Conservation (phyloP, 2,329 filamentous ascomycete species). For the Phaeosphaeria sp. region DNA sequence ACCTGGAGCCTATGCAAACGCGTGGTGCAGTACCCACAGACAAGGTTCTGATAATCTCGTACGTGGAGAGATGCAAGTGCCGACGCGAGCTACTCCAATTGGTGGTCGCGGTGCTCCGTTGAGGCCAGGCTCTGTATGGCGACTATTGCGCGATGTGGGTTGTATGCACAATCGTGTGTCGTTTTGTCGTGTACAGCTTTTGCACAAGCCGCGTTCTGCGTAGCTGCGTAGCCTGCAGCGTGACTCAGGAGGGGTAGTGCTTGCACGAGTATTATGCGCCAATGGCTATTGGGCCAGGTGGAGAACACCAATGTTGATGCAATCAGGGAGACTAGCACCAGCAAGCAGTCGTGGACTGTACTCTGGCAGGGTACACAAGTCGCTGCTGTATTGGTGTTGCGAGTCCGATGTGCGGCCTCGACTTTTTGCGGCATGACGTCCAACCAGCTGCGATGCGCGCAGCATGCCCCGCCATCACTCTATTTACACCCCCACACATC, state of each 20-base stretch:
- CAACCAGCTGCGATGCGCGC: neutral
- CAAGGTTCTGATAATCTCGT: constrained; percentile 23
- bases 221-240: constrained; percentile 20
- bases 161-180: constrained; percentile 34
- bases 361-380: constrained; percentile 3
- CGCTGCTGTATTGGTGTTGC: constrained; percentile 5
- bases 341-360: neutral
- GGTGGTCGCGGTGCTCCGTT: constrained; percentile 17
- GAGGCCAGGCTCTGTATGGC: constrained; percentile 21
- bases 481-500: neutral
- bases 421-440: constrained; percentile 21
- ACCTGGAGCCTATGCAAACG: constrained; percentile 26
- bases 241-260: constrained; percentile 39
- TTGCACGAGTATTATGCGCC: constrained; percentile 24
- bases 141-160: constrained; percentile 24
- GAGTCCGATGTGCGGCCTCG: constrained; percentile 19
- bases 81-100: constrained; percentile 36
- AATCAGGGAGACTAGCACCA: constrained; percentile 2
- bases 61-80: constrained; percentile 28
- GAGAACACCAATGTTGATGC: neutral
- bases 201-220: constrained; percentile 13
- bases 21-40: constrained; percentile 22
- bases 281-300: constrained; percentile 24
- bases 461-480: neutral
- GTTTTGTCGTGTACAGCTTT: constrained; percentile 41